Evolutionary conservation across 768 basidiomycete species (phyloP), one percentile per base, ranked within the genome.

Genomic region (Leccinum rimulosum): DNA sequence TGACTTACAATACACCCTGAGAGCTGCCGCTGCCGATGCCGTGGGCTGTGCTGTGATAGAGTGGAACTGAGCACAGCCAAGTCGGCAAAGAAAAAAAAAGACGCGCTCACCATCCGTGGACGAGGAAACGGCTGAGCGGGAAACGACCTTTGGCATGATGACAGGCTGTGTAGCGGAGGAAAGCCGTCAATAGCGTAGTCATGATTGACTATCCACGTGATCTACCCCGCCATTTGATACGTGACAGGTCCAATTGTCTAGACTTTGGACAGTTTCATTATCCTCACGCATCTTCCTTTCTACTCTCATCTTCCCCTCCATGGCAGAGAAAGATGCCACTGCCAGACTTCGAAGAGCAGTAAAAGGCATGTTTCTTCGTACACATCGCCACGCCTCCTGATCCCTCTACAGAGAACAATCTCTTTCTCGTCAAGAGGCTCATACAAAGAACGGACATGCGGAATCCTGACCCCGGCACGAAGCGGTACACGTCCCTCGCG

Each of bases 81-180:
- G 53, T 56, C 49, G 11, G 54, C 31, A 49, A 35, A 35, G 6
- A 35, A 35, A 9, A n/a, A 9, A n/a, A 10, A 33, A 14, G 30
- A 19, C 9, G 52, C 2, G 17, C 82, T 61, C 54, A 91, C 91
- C 91, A 70, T 92, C 89, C 36, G 91, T 86, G 4, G 93, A 95
- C 3, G 93, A 91, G 9, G 93, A 94, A 60, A 94, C 84, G 4
- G 91, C 88, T 45, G 91, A 94, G 64, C 92, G 84, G 3, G 93
- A 93, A 68, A 95, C 84, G 62, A 97, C 91, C 74, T 95, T 95
- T 55, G 94, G 94, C 94, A 96, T 96, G 58, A 64, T 61, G 52
- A 19, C 40, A 19, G 5, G 30, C 19, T 51, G 19, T 45, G 43
- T 43, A 43, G 40, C 36, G 48, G 11, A 55, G 17, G 28, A 30